These are phyloP conservation scores for Schizophyllum amplum DNA, from an alignment of 1,284 basidiomycete species.

Conservation along the genomic window DNA sequence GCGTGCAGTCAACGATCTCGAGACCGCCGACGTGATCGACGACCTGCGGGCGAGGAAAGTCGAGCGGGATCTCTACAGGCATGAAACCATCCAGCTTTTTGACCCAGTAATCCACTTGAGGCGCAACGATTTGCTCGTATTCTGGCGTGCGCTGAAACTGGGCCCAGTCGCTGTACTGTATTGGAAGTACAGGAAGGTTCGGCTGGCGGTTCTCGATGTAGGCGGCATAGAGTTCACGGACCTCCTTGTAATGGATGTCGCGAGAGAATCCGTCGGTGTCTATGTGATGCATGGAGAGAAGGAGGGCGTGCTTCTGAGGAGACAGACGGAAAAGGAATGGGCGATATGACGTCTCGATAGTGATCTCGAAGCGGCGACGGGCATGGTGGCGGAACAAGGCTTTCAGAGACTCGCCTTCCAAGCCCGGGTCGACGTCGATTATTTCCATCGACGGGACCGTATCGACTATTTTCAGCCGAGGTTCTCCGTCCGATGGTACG, in stretches of 20 bases:
- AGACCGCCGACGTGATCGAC: not conserved
- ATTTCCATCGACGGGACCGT: not conserved
- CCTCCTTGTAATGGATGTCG: not conserved
- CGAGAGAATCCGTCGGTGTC: conserved; percentile 1
- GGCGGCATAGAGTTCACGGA: not conserved
- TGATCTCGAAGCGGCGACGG: not conserved
- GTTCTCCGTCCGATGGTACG: not conserved
- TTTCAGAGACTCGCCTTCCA: not conserved
- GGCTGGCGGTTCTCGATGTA: not conserved
- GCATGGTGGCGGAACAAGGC: not conserved
- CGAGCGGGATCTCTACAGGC: not conserved
- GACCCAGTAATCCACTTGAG: conserved; percentile 1
- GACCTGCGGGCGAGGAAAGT: conserved; percentile 1
- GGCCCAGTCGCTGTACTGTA: conserved; percentile 1
- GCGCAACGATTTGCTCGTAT: not conserved
- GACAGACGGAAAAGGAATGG: not conserved
- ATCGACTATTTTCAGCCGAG: not conserved
- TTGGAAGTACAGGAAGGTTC: not conserved
- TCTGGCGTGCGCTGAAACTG: conserved; percentile 1
- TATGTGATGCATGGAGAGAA: conserved; percentile 3
- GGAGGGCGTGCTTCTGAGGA: not conserved
- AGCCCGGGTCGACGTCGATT: not conserved
- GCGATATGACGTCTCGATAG: not conserved
- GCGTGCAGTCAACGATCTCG: not conserved
- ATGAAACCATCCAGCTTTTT: not conserved